Conservation (phyloP, 345 rosid species). For the Bruguiera gymnorhiza region DNA sequence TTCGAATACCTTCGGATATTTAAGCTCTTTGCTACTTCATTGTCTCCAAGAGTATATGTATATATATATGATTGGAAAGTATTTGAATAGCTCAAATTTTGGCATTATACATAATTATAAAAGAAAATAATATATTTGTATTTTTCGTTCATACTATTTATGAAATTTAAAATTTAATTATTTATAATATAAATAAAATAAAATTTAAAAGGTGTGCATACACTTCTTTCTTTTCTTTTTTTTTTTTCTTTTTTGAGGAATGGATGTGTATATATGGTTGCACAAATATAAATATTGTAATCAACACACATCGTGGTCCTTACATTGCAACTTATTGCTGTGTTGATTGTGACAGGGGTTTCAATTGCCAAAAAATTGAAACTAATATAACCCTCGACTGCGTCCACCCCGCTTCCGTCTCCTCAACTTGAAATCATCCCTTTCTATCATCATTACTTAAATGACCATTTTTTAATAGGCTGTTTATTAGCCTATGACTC, state of each 20-base stretch:
- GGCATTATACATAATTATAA: too few relatives aligned
- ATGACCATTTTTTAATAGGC: neutral
- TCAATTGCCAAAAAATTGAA: conserved; percentile 10
- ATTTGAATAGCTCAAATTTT: too few relatives aligned
- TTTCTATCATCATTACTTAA: neutral
- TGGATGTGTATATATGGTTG: neutral
- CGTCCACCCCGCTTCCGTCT: neutral
- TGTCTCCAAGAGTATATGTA: too few relatives aligned
- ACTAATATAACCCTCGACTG: neutral
- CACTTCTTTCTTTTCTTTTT: too few relatives aligned
- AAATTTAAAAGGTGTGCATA: neutral
- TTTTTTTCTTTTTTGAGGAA: too few relatives aligned
- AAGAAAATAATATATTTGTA: too few relatives aligned
- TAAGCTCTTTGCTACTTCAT: too few relatives aligned
- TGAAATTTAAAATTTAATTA: too few relatives aligned
- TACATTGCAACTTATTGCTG: conserved; percentile 26
- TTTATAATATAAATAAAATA: too few relatives aligned
- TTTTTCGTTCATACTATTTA: too few relatives aligned
- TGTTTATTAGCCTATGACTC: neutral
- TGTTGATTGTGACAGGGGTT: conserved; percentile 24
- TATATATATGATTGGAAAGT: too few relatives aligned
- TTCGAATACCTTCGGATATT: too few relatives aligned
- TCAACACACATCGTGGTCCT: conserved; percentile 20
- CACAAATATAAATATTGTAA: conserved; percentile 29
- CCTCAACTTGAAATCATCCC: neutral